A percentile compares a stretch with the other conserved stretches of the same genome.
Conservation (phyloP, 2,329 filamentous ascomycete species). For the Verruconis gallopava region DNA sequence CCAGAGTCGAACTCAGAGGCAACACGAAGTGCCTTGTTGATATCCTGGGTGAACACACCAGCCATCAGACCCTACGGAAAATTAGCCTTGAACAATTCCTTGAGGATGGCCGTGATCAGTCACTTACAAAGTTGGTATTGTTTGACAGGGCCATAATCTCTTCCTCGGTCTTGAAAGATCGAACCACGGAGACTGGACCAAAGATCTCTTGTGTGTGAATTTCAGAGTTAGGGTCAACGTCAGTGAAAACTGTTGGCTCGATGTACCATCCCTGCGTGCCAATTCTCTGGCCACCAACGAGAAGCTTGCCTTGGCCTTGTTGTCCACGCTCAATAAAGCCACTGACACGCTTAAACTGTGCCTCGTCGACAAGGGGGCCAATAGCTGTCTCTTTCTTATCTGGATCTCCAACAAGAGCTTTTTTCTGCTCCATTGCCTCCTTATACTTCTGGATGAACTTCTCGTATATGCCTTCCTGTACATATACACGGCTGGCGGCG, state of each 20-base stretch:
- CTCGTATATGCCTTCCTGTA: constrained; percentile 26
- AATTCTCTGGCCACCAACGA: constrained; percentile 10
- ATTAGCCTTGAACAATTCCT: no score
- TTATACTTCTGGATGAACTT: constrained; percentile 25
- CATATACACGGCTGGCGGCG: constrained; percentile 25
- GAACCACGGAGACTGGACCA: constrained; percentile 24
- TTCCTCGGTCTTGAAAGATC: constrained; percentile 26
- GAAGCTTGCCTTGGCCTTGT: constrained; percentile 11
- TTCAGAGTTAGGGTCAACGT: constrained; percentile 21
- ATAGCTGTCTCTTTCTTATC: constrained; percentile 19
- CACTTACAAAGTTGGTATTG: constrained; percentile 24
- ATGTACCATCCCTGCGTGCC: constrained; percentile 11
- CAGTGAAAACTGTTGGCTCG: constrained; percentile 22
- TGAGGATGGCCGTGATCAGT: no score
- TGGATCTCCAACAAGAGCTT: constrained; percentile 20
- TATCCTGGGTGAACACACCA: constrained; percentile 27
- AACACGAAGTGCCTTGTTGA: constrained; percentile 18
- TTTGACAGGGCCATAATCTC: constrained; percentile 27
- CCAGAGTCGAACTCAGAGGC: constrained; percentile 14
- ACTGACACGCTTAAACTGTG: constrained; percentile 11
- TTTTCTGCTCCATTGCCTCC: constrained; percentile 20
- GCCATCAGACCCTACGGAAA: constrained; percentile 20
- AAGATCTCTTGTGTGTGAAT: constrained; percentile 27
- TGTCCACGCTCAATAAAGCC: constrained; percentile 12
- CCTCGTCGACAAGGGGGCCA: constrained; percentile 17